These are phyloP conservation scores for Diphasiastrum complanatum DNA, from an alignment of 83 land plant genomes.

Conservation along the genomic window DNA sequence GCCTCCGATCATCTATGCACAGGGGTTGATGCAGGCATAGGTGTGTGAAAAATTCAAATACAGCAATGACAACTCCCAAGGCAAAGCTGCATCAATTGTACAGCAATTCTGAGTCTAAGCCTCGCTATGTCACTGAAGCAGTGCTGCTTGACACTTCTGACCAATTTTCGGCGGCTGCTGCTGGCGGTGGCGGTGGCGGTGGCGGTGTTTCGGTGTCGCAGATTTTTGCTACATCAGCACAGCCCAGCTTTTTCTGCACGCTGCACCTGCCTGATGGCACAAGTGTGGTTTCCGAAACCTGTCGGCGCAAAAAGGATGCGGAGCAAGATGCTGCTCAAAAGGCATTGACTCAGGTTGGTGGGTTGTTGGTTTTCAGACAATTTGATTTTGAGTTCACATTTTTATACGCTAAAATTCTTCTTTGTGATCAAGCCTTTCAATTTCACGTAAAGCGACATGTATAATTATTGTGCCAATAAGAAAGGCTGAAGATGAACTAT, in stretches of 20 bases:
- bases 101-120: slow-evolving; percentile 9
- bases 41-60: too few species aligned
- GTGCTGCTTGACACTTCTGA: slow-evolving; percentile 5
- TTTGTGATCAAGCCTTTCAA: too few species aligned
- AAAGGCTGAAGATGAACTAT: too few species aligned
- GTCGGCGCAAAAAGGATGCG: slow-evolving; percentile 27
- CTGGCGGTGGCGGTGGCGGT: background rate
- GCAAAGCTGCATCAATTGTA: slow-evolving; percentile 24
- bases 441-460: too few species aligned
- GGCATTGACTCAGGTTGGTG: slow-evolving; percentile 26
- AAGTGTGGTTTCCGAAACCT: slow-evolving; percentile 17
- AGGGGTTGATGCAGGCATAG: too few species aligned
- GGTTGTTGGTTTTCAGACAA: background rate
- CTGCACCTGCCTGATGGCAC: slow-evolving; percentile 26
- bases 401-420: too few species aligned
- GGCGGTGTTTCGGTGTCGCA: background rate
- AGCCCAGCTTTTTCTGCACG: slow-evolving; percentile 19
- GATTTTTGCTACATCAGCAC: slow-evolving; percentile 12
- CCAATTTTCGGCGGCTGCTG: background rate
- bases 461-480: too few species aligned
- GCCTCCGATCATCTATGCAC: too few species aligned
- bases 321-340: slow-evolving; percentile 29
- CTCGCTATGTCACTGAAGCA: slow-evolving; percentile 18
- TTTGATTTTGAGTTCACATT: too few species aligned
- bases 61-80: slow-evolving; percentile 31